These are phyloP conservation scores for Pseudogymnoascus sp. DNA, from an alignment of 2,329 filamentous ascomycete genomes.

Conservation along the genomic window DNA sequence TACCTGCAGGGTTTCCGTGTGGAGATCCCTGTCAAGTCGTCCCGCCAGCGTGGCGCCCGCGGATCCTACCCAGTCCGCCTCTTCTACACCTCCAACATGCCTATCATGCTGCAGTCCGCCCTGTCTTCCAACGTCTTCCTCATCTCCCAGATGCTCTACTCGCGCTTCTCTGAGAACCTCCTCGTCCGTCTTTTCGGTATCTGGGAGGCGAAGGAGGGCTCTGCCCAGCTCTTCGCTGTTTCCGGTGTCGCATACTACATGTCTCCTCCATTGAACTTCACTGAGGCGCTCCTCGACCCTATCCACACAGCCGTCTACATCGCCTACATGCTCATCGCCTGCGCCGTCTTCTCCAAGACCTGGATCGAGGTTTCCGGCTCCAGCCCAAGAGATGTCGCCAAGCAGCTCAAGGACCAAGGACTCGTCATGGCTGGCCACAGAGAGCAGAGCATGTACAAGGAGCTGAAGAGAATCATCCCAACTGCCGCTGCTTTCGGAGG, in stretches of 20 bases:
- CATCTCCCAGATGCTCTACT: conserved; percentile 98
- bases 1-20: conserved; percentile 99
- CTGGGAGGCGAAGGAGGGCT: conserved; percentile 96
- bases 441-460: conserved; percentile 99
- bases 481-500: conserved; percentile 97
- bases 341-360: conserved; percentile 98
- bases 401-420: conserved; percentile 99
- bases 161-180: conserved; percentile 97
- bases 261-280: conserved; percentile 96
- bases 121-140: conserved; percentile 99
- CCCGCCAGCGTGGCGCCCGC: conserved; percentile 95
- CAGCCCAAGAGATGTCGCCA: conserved; percentile 93
- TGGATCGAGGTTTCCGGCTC: conserved; percentile 99
- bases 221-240: conserved; percentile 85
- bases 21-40: conserved; percentile 99
- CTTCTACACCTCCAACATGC: conserved; percentile 99
- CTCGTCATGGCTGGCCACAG: conserved; percentile 99
- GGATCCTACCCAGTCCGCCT: conserved; percentile 97
- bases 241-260: conserved; percentile 99
- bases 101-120: conserved; percentile 99
- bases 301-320: conserved; percentile 96
- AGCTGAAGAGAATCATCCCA: conserved; percentile 97
- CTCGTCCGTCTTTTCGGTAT: conserved; percentile 95
- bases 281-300: conserved; percentile 90
- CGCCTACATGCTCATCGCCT: conserved; percentile 94